These are phyloP conservation scores for Malassezia equina DNA, from an alignment of 1,284 basidiomycete genomes.

Conservation along the genomic window DNA sequence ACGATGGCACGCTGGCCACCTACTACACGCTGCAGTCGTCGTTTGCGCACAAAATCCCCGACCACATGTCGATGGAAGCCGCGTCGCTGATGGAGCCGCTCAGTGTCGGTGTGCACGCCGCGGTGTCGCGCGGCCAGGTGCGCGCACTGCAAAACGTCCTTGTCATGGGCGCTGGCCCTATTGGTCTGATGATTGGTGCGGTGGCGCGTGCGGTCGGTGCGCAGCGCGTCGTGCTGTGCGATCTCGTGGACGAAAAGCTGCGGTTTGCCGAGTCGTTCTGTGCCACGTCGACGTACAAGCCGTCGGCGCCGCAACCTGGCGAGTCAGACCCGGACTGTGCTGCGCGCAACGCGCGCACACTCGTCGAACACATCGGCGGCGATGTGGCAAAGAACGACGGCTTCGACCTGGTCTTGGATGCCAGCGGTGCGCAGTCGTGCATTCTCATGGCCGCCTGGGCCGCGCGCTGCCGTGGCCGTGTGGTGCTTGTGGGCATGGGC, in stretches of 20 bases:
- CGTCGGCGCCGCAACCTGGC: slow-evolving; percentile 47
- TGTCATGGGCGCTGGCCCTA: slow-evolving; percentile 78
- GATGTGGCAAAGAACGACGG: slow-evolving; percentile 51
- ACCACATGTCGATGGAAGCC: slow-evolving; percentile 50
- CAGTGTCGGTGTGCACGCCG: slow-evolving; percentile 79
- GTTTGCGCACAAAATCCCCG: slow-evolving; percentile 48
- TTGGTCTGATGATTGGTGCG: slow-evolving; percentile 82
- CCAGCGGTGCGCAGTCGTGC: slow-evolving; percentile 52
- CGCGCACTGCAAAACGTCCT: slow-evolving; percentile 49
- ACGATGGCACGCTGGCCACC: slow-evolving; percentile 73
- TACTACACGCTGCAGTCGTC: slow-evolving; percentile 50
- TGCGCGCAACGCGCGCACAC: slow-evolving; percentile 52
- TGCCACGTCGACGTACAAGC: slow-evolving; percentile 71
- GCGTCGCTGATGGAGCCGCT: slow-evolving; percentile 75
- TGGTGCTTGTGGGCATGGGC: slow-evolving; percentile 49
- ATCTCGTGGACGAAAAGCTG: slow-evolving; percentile 71
- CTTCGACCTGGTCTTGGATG: slow-evolving; percentile 57
- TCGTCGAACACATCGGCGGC: slow-evolving; percentile 50
- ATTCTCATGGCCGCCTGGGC: slow-evolving; percentile 39
- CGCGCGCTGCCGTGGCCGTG: slow-evolving; percentile 28
- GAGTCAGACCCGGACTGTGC: slow-evolving; percentile 48
- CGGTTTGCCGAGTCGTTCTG: slow-evolving; percentile 77
- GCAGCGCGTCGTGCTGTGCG: slow-evolving; percentile 43
- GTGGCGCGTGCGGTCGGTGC: slow-evolving; percentile 65
- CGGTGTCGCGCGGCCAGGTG: slow-evolving; percentile 66